phyloP scores from a whole-genome alignment of 2,329 filamentous ascomycete species.

The Conoideocrella luteorostrata region DNA sequence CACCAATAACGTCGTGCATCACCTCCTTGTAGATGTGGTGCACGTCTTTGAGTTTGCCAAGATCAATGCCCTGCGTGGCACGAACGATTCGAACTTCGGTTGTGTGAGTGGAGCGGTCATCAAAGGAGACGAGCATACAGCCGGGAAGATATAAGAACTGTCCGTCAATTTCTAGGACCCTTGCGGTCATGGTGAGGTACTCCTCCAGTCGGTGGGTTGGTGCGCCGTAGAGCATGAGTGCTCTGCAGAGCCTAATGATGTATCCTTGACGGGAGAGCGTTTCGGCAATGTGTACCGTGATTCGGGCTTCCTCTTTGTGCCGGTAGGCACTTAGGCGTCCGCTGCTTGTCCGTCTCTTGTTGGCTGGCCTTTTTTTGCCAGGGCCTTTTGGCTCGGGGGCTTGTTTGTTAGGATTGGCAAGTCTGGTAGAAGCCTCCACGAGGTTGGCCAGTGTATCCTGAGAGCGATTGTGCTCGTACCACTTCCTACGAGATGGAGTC shows the following conservation, averaged over 20 bases:
- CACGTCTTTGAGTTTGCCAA: constrained; percentile 55
- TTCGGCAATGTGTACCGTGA: constrained; percentile 49
- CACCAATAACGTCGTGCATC: constrained; percentile 52
- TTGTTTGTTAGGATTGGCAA: constrained; percentile 14
- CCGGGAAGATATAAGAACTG: constrained; percentile 86
- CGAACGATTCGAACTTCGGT: constrained; percentile 61
- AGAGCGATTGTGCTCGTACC: constrained; percentile 42
- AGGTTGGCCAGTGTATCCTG: constrained; percentile 41
- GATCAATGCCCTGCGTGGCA: constrained; percentile 49
- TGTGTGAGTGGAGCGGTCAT: constrained; percentile 59
- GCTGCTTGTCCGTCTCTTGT: constrained; percentile 30
- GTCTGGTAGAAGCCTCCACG: constrained; percentile 36
- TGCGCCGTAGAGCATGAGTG: constrained; percentile 81
- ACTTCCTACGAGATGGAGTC: constrained; percentile 35
- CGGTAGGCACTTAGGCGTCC: constrained; percentile 31
- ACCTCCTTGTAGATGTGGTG: constrained; percentile 60
- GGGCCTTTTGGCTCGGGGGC: constrained; percentile 13
- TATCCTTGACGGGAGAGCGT: constrained; percentile 76
- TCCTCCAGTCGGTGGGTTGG: constrained; percentile 87
- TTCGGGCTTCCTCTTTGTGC: constrained; percentile 38
- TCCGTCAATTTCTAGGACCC: constrained; percentile 77
- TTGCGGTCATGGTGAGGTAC: constrained; percentile 79
- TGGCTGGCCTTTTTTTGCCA: constrained; percentile 27
- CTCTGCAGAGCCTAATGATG: constrained; percentile 74
- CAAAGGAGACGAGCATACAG: constrained; percentile 90